A percentile compares a stretch with the other conserved stretches of the same genome.
Evolutionary conservation across 2,329 filamentous ascomycete species (phyloP).

Genomic region (Chalara sp.): DNA sequence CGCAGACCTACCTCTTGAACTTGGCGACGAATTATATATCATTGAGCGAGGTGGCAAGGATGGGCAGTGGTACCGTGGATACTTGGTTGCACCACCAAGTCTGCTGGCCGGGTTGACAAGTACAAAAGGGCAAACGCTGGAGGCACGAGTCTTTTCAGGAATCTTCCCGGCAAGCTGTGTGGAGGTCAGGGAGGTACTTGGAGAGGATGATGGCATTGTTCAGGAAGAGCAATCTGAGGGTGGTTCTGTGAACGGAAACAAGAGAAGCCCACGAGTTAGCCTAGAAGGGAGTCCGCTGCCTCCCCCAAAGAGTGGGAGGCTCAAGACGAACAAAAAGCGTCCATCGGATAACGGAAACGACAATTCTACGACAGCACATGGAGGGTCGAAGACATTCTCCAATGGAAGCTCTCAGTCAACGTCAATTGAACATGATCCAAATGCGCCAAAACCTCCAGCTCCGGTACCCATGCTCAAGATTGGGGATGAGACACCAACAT

Average conservation of each 20-base stretch:
- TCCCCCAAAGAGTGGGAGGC: constrained; percentile 10
- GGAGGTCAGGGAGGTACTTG: constrained; percentile 86
- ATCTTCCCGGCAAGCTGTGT: constrained; percentile 95
- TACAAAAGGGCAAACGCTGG: constrained; percentile 84
- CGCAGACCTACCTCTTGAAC: constrained; percentile 90
- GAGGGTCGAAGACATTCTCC: constrained; percentile 9
- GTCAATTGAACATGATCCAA: constrained; percentile 50
- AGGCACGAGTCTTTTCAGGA: constrained; percentile 95
- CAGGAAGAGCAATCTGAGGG: constrained; percentile 1
- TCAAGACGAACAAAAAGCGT: constrained; percentile 5
- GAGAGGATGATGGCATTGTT: constrained; percentile 26
- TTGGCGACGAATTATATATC: constrained; percentile 97
- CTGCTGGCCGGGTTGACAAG: constrained; percentile 87
- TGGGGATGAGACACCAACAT: constrained; percentile 92
- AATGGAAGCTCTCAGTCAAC: background rate
- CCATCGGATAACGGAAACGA: background rate
- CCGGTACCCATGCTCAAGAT: constrained; percentile 97
- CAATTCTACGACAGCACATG: background rate
- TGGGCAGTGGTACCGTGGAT: constrained; percentile 89
- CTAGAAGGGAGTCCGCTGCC: constrained; percentile 12
- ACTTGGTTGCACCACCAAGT: constrained; percentile 89
- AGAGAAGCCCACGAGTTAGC: background rate
- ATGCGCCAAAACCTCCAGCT: constrained; percentile 71
- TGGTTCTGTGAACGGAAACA: constrained; percentile 8
- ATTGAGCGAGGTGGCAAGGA: constrained; percentile 87